A percentile compares a stretch with the other conserved stretches of the same genome.
These are phyloP conservation scores for Avena atlantica DNA, from an alignment of 176 grass and related monocot species.

Conservation along the genomic window DNA sequence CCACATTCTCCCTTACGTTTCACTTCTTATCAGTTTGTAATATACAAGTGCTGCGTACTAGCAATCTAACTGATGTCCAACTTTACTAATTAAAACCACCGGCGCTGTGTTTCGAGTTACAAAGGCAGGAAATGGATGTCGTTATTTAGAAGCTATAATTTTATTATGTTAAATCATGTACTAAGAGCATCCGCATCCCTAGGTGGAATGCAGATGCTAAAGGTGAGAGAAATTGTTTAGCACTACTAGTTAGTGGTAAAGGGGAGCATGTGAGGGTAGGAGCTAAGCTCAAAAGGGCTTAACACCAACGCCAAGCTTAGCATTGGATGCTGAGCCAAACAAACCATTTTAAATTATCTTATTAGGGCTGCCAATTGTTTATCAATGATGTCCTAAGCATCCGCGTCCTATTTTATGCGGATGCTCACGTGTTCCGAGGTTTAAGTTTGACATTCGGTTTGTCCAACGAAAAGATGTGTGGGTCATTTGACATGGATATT, in stretches of 20 bases:
- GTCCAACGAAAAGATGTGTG: not conserved
- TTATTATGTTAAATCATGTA: not conserved
- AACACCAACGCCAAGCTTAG: slow-evolving; percentile 12
- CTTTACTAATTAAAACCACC: not conserved
- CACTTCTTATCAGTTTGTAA: not conserved
- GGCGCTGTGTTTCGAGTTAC: no score
- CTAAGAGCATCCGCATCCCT: slow-evolving; percentile 20
- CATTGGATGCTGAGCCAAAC: slow-evolving; percentile 6
- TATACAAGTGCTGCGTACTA: not conserved
- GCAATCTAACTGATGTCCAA: not conserved
- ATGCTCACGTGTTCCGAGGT: not conserved
- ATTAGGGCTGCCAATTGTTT: not conserved
- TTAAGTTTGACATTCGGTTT: not conserved
- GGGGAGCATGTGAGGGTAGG: not conserved
- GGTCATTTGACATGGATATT: not conserved
- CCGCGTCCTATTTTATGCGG: not conserved
- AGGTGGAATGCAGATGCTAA: not conserved
- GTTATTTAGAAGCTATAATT: slow-evolving; percentile 3
- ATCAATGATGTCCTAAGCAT: not conserved
- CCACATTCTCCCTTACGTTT: not conserved
- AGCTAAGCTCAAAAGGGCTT: slow-evolving; percentile 25
- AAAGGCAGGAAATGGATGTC: not conserved
- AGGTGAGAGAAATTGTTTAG: slow-evolving; percentile 20
- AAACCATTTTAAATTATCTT: not conserved
- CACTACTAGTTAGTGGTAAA: slow-evolving; percentile 2